These are phyloP conservation scores for Leccinum fallax DNA, from an alignment of 1,284 basidiomycete genomes.

Conservation along the genomic window DNA sequence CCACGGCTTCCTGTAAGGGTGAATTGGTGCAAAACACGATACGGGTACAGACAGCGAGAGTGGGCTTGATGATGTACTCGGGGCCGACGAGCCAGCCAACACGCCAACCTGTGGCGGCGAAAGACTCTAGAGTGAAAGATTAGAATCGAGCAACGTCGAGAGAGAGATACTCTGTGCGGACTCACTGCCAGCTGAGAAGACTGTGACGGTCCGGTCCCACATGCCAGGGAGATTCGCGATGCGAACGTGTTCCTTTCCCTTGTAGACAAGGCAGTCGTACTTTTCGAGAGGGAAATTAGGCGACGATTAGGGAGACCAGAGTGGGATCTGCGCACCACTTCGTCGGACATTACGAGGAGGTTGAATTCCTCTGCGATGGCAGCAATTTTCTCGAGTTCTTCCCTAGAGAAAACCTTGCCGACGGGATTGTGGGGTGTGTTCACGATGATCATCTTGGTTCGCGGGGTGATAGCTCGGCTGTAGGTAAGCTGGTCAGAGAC, in stretches of 20 bases:
- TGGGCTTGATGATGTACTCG: slow-evolving; percentile 79
- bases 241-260: slow-evolving; percentile 85
- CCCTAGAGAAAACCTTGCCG: slow-evolving; percentile 89
- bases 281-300: slow-evolving; percentile 32
- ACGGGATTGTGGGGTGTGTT: slow-evolving; percentile 98
- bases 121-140: slow-evolving; percentile 68
- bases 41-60: slow-evolving; percentile 88
- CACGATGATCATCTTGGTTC: slow-evolving; percentile 90
- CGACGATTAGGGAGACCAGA: neutral
- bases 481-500: slow-evolving; percentile 1
- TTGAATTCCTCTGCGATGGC: slow-evolving; percentile 90
- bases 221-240: slow-evolving; percentile 95
- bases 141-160: neutral
- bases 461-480: slow-evolving; percentile 80
- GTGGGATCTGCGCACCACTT: slow-evolving; percentile 73
- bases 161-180: slow-evolving; percentile 9
- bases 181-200: slow-evolving; percentile 80
- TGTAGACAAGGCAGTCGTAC: slow-evolving; percentile 95
- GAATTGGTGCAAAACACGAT: slow-evolving; percentile 97
- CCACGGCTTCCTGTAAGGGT: slow-evolving; percentile 89
- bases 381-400: slow-evolving; percentile 86
- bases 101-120: slow-evolving; percentile 98
- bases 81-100: slow-evolving; percentile 96
- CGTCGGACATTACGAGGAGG: slow-evolving; percentile 91
- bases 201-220: slow-evolving; percentile 93